Percentiles rank a stretch among this genome's conserved stretches.
These are phyloP conservation scores for Fusarium dimerum DNA, from an alignment of 2,329 filamentous ascomycete species.

Conservation along the genomic window DNA sequence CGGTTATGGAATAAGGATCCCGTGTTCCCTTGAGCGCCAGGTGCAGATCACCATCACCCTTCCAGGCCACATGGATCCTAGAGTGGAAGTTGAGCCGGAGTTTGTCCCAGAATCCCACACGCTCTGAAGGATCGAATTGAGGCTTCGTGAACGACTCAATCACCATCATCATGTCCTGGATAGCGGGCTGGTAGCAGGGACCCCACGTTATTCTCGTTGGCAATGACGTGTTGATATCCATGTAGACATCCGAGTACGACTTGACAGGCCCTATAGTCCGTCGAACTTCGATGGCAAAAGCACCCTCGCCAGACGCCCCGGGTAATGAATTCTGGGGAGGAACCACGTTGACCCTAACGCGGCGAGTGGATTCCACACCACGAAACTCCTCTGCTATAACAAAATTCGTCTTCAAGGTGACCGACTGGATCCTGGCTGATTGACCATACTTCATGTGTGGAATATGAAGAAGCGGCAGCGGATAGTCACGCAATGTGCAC, in stretches of 20 bases:
- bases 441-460: constrained; percentile 80
- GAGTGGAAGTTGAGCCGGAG: constrained; percentile 94
- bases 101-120: constrained; percentile 98
- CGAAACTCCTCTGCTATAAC: constrained; percentile 94
- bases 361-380: constrained; percentile 75
- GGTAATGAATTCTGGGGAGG: constrained; percentile 65
- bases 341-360: constrained; percentile 81
- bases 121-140: constrained; percentile 88
- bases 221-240: constrained; percentile 91
- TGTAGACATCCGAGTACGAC: constrained; percentile 87
- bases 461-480: constrained; percentile 86
- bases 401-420: constrained; percentile 86
- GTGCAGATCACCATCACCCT: constrained; percentile 93
- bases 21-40: constrained; percentile 87
- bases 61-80: constrained; percentile 85
- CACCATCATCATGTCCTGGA: constrained; percentile 99
- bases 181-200: constrained; percentile 94
- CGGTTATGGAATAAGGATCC: constrained; percentile 91
- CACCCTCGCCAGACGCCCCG: constrained; percentile 54
- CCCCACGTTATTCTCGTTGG: constrained; percentile 97
- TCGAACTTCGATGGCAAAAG: constrained; percentile 82
- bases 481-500: constrained; percentile 88
- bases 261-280: constrained; percentile 94
- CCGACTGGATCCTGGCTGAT: constrained; percentile 74
- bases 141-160: constrained; percentile 98